Conservation (phyloP, 1,284 basidiomycete species). For the Heimioporus punctisporus region DNA sequence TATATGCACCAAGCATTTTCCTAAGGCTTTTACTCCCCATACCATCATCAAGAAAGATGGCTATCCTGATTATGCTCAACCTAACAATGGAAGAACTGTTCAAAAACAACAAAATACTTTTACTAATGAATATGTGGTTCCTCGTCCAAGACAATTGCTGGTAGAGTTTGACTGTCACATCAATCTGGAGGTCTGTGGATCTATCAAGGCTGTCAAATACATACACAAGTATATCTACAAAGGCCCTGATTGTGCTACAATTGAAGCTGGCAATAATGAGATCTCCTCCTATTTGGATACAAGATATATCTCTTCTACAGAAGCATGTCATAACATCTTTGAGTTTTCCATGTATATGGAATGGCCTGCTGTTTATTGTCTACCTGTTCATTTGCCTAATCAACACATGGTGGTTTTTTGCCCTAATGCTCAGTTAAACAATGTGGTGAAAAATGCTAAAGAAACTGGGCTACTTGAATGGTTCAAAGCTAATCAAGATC, state of each 20-base stretch:
- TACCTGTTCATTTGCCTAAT: conserved; percentile 17
- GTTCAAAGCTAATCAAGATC: conserved; percentile 41
- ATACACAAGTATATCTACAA: conserved; percentile 49
- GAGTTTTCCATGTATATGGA: conserved; percentile 21
- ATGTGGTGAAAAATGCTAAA: conserved; percentile 21
- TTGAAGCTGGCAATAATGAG: conserved; percentile 14
- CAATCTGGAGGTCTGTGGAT: conserved; percentile 39
- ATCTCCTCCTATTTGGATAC: conserved; percentile 16
- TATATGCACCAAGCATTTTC: conserved; percentile 7
- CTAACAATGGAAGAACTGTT: conserved; percentile 8
- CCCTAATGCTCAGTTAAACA: conserved; percentile 14
- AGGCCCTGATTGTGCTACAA: conserved; percentile 34
- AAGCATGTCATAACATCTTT: conserved; percentile 19
- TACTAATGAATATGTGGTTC: conserved; percentile 1
- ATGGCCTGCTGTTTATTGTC: conserved; percentile 12
- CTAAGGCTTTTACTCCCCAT: neutral
- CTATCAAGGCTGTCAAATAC: conserved; percentile 39
- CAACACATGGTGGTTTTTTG: conserved; percentile 39
- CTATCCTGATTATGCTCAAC: conserved; percentile 11
- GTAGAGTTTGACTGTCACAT: conserved; percentile 46
- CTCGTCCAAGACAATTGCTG: conserved; percentile 7
- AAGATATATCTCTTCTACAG: conserved; percentile 13
- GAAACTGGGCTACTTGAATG: conserved; percentile 37
- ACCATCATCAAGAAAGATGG: conserved; percentile 13
- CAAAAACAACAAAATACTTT: conserved; percentile 1